These are phyloP conservation scores for Yamadazyma scolyti DNA, from an alignment of 805 yeast species.

Conservation along the genomic window DNA sequence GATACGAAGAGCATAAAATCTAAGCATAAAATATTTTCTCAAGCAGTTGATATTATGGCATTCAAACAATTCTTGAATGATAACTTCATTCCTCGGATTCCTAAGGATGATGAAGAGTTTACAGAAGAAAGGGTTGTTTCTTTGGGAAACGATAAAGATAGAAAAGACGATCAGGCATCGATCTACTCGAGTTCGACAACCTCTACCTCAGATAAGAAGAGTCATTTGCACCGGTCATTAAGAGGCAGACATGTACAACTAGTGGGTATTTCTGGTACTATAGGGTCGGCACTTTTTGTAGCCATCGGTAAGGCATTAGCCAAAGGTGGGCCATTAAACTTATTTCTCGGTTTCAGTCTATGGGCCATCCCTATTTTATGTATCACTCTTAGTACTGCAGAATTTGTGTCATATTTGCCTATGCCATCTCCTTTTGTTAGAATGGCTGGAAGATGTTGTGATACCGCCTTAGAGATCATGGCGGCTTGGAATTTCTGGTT, in stretches of 20 bases:
- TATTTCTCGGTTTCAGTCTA: conserved; percentile 59
- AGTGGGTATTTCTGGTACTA: conserved; percentile 77
- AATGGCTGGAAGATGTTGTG: conserved; percentile 71
- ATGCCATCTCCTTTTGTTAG: conserved; percentile 73
- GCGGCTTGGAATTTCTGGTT: conserved; percentile 82
- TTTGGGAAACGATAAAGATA: not conserved
- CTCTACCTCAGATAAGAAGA: conserved; percentile 11
- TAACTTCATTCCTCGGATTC: conserved; percentile 13
- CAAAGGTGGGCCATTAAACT: conserved; percentile 66
- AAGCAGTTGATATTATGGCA: conserved; percentile 6
- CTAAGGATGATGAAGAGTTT: conserved; percentile 5
- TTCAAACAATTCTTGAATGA: conserved; percentile 10
- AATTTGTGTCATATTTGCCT: conserved; percentile 74
- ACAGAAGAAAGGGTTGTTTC: conserved; percentile 1
- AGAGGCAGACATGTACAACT: conserved; percentile 72
- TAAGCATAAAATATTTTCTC: too few species aligned
- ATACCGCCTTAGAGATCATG: conserved; percentile 69
- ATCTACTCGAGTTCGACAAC: conserved; percentile 13
- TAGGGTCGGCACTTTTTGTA: conserved; percentile 78
- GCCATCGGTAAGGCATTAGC: conserved; percentile 63
- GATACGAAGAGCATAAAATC: too few species aligned
- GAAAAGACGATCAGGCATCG: conserved; percentile 11
- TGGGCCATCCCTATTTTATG: conserved; percentile 71
- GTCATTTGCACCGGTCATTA: conserved; percentile 40
- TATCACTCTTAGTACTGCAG: conserved; percentile 71